Conservation (phyloP, 805 yeast species). For the Teunomyces stri region DNA sequence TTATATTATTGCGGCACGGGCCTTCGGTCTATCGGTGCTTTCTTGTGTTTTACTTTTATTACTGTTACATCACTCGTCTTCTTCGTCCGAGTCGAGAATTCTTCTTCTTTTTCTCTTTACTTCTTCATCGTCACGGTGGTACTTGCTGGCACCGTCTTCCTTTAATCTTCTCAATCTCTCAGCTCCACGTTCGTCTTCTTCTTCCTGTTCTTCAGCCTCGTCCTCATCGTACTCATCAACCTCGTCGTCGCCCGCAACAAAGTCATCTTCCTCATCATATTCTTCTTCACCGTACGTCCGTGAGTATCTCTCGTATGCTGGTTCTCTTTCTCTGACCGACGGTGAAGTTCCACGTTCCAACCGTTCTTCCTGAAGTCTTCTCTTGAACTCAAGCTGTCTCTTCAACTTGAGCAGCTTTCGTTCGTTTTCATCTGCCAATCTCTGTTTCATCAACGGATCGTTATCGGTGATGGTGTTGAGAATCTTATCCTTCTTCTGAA, state of each 20-base stretch:
- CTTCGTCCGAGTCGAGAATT: conserved; percentile 47
- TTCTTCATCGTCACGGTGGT: conserved; percentile 40
- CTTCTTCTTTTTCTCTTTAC: conserved; percentile 44
- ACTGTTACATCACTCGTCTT: conserved; percentile 32
- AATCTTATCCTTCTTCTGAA: conserved; percentile 47
- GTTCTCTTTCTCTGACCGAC: conserved; percentile 22
- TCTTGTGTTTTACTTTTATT: neutral
- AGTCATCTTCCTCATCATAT: conserved; percentile 42
- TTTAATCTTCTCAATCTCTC: conserved; percentile 56
- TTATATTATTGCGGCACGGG: neutral
- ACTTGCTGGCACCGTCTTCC: conserved; percentile 53
- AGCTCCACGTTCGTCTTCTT: conserved; percentile 54
- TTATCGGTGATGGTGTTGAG: conserved; percentile 52
- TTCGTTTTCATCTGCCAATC: conserved; percentile 63
- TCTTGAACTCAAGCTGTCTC: conserved; percentile 62
- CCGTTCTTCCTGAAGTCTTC: conserved; percentile 59
- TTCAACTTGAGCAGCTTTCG: conserved; percentile 56
- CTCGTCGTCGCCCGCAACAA: conserved; percentile 43
- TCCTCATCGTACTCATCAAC: conserved; percentile 40
- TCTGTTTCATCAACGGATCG: conserved; percentile 71
- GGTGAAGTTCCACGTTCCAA: conserved; percentile 45
- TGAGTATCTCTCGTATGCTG: conserved; percentile 39
- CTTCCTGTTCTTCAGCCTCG: conserved; percentile 45
- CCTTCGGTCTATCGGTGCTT: too few species aligned
- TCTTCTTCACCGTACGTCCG: conserved; percentile 33